A percentile compares a stretch with the other conserved stretches of the same genome.
These are phyloP conservation scores for Hymenochaete sp. DNA, from an alignment of 1,284 basidiomycete species.

Conservation along the genomic window DNA sequence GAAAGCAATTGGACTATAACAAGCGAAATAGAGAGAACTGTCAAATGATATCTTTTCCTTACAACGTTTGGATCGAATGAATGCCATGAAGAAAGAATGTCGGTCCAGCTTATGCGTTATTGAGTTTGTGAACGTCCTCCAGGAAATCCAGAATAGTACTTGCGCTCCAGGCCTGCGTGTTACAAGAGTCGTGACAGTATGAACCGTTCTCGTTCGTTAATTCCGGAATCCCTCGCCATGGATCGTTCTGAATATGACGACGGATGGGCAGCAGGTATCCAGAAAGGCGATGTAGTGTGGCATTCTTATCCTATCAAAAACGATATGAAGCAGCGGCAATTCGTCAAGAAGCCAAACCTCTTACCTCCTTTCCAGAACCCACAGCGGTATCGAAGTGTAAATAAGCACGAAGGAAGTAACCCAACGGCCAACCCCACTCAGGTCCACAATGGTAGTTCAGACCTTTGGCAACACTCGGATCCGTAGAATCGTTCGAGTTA, in stretches of 20 bases:
- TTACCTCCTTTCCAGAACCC: constrained; percentile 57
- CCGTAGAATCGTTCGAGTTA: constrained; percentile 83
- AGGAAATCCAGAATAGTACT: constrained; percentile 84
- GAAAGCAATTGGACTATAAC: too few relatives aligned
- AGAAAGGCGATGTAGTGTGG: constrained; percentile 75
- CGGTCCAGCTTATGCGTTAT: background rate
- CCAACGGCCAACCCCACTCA: constrained; percentile 91
- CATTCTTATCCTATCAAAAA: constrained; percentile 46
- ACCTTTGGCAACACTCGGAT: constrained; percentile 79
- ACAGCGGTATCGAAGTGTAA: constrained; percentile 69
- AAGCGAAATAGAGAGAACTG: too few relatives aligned
- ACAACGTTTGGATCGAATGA: too few relatives aligned
- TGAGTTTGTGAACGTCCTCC: constrained; percentile 51
- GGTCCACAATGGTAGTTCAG: constrained; percentile 85
- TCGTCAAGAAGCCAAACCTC: constrained; percentile 20
- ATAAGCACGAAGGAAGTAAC: constrained; percentile 92
- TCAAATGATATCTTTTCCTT: too few relatives aligned
- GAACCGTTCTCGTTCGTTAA: constrained; percentile 78
- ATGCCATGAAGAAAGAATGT: too few relatives aligned
- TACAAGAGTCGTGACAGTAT: constrained; percentile 80
- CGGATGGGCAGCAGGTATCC: constrained; percentile 61
- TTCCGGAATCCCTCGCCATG: constrained; percentile 90
- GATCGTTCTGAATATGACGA: constrained; percentile 65
- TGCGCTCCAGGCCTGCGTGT: constrained; percentile 88
- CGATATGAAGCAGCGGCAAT: constrained; percentile 6